A percentile compares a stretch with the other conserved stretches of the same genome.
These are phyloP conservation scores for Auriscalpium orientale DNA, from an alignment of 768 basidiomycete genomes.

Conservation along the genomic window DNA sequence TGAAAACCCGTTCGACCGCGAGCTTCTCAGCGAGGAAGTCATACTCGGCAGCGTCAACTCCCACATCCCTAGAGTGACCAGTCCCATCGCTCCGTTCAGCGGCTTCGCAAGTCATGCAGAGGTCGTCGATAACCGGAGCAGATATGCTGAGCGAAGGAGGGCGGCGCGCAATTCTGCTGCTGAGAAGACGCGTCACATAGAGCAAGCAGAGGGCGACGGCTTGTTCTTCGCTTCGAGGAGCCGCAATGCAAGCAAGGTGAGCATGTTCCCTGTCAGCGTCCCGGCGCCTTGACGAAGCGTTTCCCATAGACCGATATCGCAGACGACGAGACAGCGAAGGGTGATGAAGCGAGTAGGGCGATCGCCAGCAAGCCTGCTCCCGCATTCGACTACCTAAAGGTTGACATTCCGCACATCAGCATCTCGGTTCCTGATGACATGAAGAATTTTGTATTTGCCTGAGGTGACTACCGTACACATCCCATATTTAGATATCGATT, in stretches of 20 bases:
- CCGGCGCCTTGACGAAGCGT: background rate
- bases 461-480: too few relatives aligned
- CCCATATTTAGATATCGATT: too few relatives aligned
- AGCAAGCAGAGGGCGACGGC: background rate
- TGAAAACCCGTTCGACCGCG: conserved; percentile 7
- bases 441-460: too few relatives aligned
- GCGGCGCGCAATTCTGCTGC: background rate
- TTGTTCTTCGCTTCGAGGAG: background rate
- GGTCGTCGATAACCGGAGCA: conserved; percentile 5
- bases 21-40: background rate
- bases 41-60: conserved; percentile 7
- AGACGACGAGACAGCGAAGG: background rate
- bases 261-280: background rate
- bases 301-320: background rate
- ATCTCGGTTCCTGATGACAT: background rate
- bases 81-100: conserved; percentile 10
- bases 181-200: background rate
- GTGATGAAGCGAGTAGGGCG: background rate
- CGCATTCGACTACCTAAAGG: conserved; percentile 8
- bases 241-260: background rate
- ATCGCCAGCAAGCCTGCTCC: background rate
- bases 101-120: conserved; percentile 14
- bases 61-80: conserved; percentile 6
- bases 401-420: conserved; percentile 10
- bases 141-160: conserved; percentile 3